Evolutionary conservation across 2,329 filamentous ascomycete genomes (phyloP), one percentile per base, ranked within the genome.

Genomic region (Diaporthe sp.): DNA sequence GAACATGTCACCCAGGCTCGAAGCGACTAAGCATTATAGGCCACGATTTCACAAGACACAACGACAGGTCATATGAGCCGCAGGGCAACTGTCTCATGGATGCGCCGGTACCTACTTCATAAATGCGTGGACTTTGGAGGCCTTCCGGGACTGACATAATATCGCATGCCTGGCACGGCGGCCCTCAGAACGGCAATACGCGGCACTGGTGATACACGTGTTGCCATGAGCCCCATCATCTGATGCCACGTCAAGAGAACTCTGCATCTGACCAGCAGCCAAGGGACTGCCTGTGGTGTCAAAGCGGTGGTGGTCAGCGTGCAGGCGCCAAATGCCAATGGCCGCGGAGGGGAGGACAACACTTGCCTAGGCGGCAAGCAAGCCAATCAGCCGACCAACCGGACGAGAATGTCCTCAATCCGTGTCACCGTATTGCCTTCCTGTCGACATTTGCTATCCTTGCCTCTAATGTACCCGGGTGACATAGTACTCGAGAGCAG

Each of bases 281-380:
- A 68, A 40, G 45, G 30, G 52, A 58, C 52, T 71, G 50, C 50
- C 45, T 52, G 50, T 42, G 54, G 45, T 68, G 64, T 68, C 64
- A 68, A 54, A 54, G 50, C 54, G 57, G 54, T 70, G 72, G 72
- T 74, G 72, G 72, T 74, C 72, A 74, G 64, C 55, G 30, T 61
- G 42, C 45, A 54, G 64, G 38, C 33, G n/a, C 45, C 22, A 35
- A 54, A 28, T 40, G 45, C 30, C 55, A 72, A 30, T 72, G 57
- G 50, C 72, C 30, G 12, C 17, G 60, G n/a, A 30, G 40, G 28
- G 50, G 33, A 71, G 55, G 50, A 17, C 72, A 17, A 45, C 28
- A 38, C 57, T 58, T 70, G 33, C 13, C 45, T 55, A 60, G 70
- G 70, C 55, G 42, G 50, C 42, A 68, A 54, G 70, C 30, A 57